Percentiles rank a stretch among this genome's conserved stretches.
Evolutionary conservation across 371 early-diverging fungal genomes (phyloP).

Genomic region (Smittium mucronatum): DNA sequence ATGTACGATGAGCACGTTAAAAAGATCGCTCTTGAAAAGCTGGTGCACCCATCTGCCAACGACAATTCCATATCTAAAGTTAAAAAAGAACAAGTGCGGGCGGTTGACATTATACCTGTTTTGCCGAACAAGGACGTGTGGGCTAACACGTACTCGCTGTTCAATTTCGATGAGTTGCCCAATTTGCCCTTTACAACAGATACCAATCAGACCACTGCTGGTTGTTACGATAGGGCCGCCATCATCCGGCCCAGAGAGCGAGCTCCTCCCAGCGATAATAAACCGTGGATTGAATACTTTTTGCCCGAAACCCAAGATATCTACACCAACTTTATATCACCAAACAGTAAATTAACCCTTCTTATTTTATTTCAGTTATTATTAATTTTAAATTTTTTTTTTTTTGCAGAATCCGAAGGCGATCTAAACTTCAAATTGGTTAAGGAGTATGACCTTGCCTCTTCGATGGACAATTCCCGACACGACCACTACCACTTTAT

Average conservation of each 20-base stretch:
- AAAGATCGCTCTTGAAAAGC: conserved; percentile 25
- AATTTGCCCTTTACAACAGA: conserved; percentile 28
- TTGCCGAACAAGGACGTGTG: conserved; percentile 57
- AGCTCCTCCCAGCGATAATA: conserved; percentile 15
- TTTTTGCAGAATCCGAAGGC: too few relatives aligned
- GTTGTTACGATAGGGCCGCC: conserved; percentile 18
- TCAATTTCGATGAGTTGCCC: conserved; percentile 60
- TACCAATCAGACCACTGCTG: conserved; percentile 15
- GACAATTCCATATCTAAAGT: not conserved
- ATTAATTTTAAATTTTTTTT: too few relatives aligned
- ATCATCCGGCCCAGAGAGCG: conserved; percentile 16
- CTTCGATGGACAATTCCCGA: conserved; percentile 13
- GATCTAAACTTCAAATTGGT: conserved; percentile 24
- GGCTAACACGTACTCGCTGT: conserved; percentile 51
- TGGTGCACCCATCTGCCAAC: conserved; percentile 58
- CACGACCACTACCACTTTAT: conserved; percentile 27
- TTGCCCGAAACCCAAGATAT: conserved; percentile 22
- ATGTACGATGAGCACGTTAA: conserved; percentile 18
- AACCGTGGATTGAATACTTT: conserved; percentile 31
- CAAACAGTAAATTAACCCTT: conserved; percentile 6
- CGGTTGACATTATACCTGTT: conserved; percentile 60
- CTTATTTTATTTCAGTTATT: not conserved
- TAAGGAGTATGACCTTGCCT: conserved; percentile 26
- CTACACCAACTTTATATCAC: conserved; percentile 10
- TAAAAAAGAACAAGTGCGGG: conserved; percentile 35